Percentiles rank a stretch among this genome's conserved stretches.
These are phyloP conservation scores for Sporothrix mexicana DNA, from an alignment of 2,329 filamentous ascomycete species.

Conservation along the genomic window DNA sequence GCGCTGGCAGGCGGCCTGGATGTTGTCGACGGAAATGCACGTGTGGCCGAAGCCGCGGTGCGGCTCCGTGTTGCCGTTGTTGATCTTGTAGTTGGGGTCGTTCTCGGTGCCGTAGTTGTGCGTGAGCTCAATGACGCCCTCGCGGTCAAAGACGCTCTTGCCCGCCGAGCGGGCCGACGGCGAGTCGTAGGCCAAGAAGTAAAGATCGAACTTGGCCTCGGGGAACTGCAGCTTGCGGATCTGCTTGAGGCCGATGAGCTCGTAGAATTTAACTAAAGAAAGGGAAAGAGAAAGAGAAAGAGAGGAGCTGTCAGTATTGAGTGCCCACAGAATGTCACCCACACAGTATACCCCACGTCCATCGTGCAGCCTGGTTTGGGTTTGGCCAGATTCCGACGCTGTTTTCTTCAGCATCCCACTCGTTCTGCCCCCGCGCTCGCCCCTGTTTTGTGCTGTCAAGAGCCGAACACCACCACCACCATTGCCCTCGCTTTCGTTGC, in stretches of 20 bases:
- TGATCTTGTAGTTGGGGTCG: conserved; percentile 78
- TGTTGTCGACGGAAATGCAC: conserved; percentile 80
- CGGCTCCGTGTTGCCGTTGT: conserved; percentile 91
- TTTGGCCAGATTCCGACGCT: neutral
- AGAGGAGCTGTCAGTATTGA: neutral
- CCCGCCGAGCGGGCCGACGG: conserved; percentile 75
- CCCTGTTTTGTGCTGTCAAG: conserved; percentile 18
- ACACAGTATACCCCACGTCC: neutral
- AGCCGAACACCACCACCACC: neutral
- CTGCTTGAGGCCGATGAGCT: conserved; percentile 85
- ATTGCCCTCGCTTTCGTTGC: neutral
- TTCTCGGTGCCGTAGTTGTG: conserved; percentile 88
- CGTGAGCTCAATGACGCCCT: conserved; percentile 87
- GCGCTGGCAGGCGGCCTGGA: conserved; percentile 87
- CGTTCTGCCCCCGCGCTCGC: neutral
- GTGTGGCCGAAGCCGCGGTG: conserved; percentile 84
- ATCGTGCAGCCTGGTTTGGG: neutral
- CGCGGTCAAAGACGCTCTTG: conserved; percentile 76
- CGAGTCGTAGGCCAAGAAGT: conserved; percentile 90
- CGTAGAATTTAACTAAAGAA: conserved; percentile 82
- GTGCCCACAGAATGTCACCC: neutral
- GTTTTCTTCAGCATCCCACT: neutral
- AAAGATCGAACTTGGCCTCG: conserved; percentile 90
- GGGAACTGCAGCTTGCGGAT: conserved; percentile 82
- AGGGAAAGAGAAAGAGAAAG: too few relatives aligned